Evolutionary conservation across 257 asterid genomes (phyloP).

Genomic region (Nicotiana paniculata): DNA sequence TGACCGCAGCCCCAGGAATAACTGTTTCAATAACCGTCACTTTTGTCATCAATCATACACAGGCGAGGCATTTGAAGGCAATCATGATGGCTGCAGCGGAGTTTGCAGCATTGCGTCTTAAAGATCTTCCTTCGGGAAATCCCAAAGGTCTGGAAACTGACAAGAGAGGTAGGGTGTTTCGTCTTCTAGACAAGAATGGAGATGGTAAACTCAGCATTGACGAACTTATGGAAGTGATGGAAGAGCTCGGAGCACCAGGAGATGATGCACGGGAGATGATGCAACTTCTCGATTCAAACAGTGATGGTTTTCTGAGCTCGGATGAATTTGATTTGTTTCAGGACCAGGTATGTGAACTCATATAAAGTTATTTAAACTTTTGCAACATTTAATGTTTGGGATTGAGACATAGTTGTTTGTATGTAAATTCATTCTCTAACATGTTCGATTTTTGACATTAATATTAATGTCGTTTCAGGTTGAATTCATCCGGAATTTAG

Average conservation of each 20-base stretch:
- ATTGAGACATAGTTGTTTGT: neutral
- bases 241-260: conserved; percentile 87
- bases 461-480: conserved; percentile 31
- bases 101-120: conserved; percentile 77
- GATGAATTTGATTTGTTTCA: conserved; percentile 84
- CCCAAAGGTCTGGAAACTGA: conserved; percentile 45
- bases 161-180: conserved; percentile 53
- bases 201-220: conserved; percentile 92
- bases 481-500: conserved; percentile 53
- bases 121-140: conserved; percentile 63
- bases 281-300: conserved; percentile 80
- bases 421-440: neutral
- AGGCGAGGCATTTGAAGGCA: conserved; percentile 88
- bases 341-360: conserved; percentile 50
- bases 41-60: conserved; percentile 13
- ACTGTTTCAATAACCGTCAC: neutral
- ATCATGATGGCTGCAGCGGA: conserved; percentile 98
- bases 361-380: neutral
- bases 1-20: neutral
- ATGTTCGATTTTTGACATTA: neutral
- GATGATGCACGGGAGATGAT: conserved; percentile 98
- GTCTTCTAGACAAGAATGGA: conserved; percentile 88
- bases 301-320: conserved; percentile 86
- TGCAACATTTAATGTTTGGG: neutral
- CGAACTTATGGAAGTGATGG: conserved; percentile 97